Base-by-base conservation (phyloP, 257 asterid genomes). In the Solanum boliviense region DNA sequence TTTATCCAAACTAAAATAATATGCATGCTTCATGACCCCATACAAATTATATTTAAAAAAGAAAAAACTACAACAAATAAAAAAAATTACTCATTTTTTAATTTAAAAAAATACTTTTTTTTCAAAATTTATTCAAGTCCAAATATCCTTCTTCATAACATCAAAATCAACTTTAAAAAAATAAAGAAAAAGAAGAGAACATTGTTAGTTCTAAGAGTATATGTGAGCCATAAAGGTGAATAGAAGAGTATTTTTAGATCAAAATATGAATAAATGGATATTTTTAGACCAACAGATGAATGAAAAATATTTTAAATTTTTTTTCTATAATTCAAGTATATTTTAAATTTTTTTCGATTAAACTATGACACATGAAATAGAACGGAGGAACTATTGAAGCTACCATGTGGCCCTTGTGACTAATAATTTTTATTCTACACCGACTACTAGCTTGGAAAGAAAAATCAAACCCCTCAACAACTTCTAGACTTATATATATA, bases 241-340 rank as follows among this genome's bases (percentile, higher is more conserved):
- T 52, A 15, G 1, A 56, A 56, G 1, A 3, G n/a, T 20, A 58
- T 3, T 0, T 58, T 21, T 21, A 58, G 11, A 58, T 0, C 0
- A 58, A 7, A 20, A 7, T 3, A 20, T 20, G 0, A 58, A 7
- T 20, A 58, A 6, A 20, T 0, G 0, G 0, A 0, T 20, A 58
- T 16, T 58, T 58, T 20, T 58, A 1, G 0, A 3, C 0, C 11
- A 20, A 20, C 0, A 20, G 1, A 58, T 7, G 4, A 0, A 58
- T 0, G 27, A 7, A 58, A 1, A 0, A 7, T 21, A 58, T 7
- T 58, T 58, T 21, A 0, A 58, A 58, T 7, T 2, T 0, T 58
- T 20, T 7, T 20, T 0, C 2, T 58, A 7, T 7, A 7, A 20
- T 58, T 7, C 2, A 58, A 20, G 0, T 0, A 0, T 7, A 3